These are phyloP conservation scores for Eimeria zaria DNA, from an alignment of 169 alveolate species.

Conservation along the genomic window DNA sequence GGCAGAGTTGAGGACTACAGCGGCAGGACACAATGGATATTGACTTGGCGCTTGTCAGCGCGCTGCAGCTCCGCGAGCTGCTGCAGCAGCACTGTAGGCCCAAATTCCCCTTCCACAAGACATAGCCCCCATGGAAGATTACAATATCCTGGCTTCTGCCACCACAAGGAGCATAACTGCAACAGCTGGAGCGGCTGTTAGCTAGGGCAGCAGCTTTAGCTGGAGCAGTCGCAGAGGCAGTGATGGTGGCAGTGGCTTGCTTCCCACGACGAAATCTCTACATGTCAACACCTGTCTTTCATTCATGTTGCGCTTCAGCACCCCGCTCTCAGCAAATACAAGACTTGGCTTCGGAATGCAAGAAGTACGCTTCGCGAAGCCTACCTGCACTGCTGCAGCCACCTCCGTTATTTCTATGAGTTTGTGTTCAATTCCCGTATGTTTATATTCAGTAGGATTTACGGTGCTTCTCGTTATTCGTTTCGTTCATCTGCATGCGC, in stretches of 20 bases:
- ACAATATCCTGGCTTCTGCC: background rate
- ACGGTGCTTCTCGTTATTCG: background rate
- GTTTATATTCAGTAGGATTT: no score
- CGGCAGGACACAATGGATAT: slow-evolving; percentile 21
- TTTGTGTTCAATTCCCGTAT: no score
- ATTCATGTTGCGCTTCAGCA: slow-evolving; percentile 26
- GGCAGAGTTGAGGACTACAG: background rate
- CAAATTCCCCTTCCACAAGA: background rate
- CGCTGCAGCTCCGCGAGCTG: slow-evolving; percentile 81
- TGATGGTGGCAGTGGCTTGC: background rate
- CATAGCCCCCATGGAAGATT: background rate
- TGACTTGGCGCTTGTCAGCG: slow-evolving; percentile 74
- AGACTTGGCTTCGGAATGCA: slow-evolving; percentile 59
- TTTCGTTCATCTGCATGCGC: background rate
- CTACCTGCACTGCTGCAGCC: background rate
- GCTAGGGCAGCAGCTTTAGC: background rate
- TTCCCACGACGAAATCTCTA: background rate
- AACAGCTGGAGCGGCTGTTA: background rate
- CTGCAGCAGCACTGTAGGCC: slow-evolving; percentile 73
- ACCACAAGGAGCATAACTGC: background rate
- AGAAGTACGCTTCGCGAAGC: background rate
- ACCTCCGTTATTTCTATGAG: background rate
- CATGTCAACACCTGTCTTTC: background rate
- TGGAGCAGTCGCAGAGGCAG: background rate
- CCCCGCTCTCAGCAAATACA: slow-evolving; percentile 61